A percentile compares a stretch with the other conserved stretches of the same genome.
Conservation (phyloP, 1,284 basidiomycete genomes). For the Anthracocystis panici-leucophaei region DNA sequence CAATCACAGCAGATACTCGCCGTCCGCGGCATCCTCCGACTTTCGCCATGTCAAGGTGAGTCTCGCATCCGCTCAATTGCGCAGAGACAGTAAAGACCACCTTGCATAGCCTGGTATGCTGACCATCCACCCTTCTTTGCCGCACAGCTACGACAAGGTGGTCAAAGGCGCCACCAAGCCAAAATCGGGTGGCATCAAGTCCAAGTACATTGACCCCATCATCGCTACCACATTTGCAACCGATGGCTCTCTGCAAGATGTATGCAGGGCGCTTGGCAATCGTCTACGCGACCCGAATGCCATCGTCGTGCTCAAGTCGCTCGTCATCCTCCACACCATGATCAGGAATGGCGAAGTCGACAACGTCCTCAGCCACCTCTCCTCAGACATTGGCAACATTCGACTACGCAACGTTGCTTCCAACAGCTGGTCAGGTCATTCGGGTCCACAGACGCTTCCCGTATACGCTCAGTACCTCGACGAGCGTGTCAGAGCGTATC, state of each 20-base stretch:
- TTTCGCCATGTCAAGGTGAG: constrained; percentile 21
- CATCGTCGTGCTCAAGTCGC: constrained; percentile 93
- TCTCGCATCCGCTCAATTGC: not conserved
- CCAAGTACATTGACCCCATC: constrained; percentile 76
- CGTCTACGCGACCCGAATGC: constrained; percentile 89
- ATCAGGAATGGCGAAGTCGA: constrained; percentile 93
- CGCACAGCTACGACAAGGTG: constrained; percentile 64
- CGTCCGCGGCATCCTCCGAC: constrained; percentile 1
- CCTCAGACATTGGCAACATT: constrained; percentile 76
- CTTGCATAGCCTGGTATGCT: not conserved
- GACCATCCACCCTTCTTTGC: not conserved
- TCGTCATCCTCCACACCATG: constrained; percentile 94
- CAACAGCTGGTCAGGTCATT: constrained; percentile 46
- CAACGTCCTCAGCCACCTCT: constrained; percentile 85
- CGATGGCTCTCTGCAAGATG: constrained; percentile 89
- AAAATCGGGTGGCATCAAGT: constrained; percentile 63
- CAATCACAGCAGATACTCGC: not conserved
- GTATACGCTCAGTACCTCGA: constrained; percentile 92
- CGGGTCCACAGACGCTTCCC: constrained; percentile 83
- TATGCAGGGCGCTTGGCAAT: constrained; percentile 85
- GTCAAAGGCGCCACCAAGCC: constrained; percentile 69
- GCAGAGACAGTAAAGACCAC: not conserved
- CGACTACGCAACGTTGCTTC: constrained; percentile 78
- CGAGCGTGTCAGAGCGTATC: constrained; percentile 86
- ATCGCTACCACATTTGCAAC: constrained; percentile 93